A percentile compares a stretch with the other conserved stretches of the same genome.
Evolutionary conservation across 208 protist genomes (phyloP).

Genomic region (Willaertia magna): DNA sequence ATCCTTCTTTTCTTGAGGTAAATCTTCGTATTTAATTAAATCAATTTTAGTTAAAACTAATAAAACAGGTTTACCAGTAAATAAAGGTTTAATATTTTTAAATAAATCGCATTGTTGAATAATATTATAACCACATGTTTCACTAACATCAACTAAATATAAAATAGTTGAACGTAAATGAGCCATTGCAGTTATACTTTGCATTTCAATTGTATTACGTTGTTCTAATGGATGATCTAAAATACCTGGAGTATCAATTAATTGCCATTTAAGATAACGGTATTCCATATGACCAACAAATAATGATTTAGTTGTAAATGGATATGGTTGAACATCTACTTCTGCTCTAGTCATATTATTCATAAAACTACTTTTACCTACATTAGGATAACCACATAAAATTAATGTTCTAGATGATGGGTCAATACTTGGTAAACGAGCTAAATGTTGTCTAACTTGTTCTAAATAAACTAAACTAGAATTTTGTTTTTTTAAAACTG

Average conservation of each 20-base stretch:
- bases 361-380: conserved; percentile 99
- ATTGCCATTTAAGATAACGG: conserved; percentile 96
- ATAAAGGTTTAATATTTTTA: conserved; percentile 93
- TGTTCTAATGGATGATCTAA: conserved; percentile 98
- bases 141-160: conserved; percentile 98
- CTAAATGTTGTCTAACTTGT: conserved; percentile 99
- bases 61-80: conserved; percentile 98
- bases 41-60: conserved; percentile 99
- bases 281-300: conserved; percentile 99
- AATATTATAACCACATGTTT: conserved; percentile 94
- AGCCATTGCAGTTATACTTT: conserved; percentile 96
- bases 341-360: conserved; percentile 99
- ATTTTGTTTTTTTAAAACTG: conserved; percentile 88
- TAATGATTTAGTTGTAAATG: conserved; percentile 99
- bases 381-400: conserved; percentile 97
- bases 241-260: conserved; percentile 99
- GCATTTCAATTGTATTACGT: conserved; percentile 99
- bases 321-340: conserved; percentile 99
- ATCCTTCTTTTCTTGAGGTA: conserved; percentile 59
- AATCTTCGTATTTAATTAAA: conserved; percentile 70
- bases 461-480: conserved; percentile 93
- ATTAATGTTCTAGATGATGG: conserved; percentile 94
- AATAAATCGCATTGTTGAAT: conserved; percentile 92
- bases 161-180: conserved; percentile 92
- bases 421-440: conserved; percentile 97